Evolutionary conservation across 495 filamentous ascomycete genomes (phyloP), one percentile per base, ranked within the genome.

Genomic region (Aspergillus cristatus): DNA sequence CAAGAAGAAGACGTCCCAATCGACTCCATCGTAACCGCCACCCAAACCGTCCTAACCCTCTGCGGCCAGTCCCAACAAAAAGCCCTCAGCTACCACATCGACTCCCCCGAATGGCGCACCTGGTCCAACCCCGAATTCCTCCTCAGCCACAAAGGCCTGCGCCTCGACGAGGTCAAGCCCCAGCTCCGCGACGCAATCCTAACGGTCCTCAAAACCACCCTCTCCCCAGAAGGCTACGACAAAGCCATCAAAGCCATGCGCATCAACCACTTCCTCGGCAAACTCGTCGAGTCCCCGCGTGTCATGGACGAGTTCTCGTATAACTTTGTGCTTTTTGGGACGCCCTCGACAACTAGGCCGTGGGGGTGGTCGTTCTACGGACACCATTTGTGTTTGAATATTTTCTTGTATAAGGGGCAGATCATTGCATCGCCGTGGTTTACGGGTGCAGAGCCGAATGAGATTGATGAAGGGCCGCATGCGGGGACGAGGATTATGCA

Each of bases 361-460:
- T 88, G 82, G 82, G 83, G 82, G 20, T 85, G 70, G 54, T 72
- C 74, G 0, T 79, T 85, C 55, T 88, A 82, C 64, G 83, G 82
- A 14, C 82, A 88, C 57, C 83, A 88, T 44, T 63, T 86, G 5
- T 84, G 79, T 38, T 61, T 86, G 15, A 75, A 75, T 51, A 62
- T 84, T 26, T 80, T 86, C 47, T 59, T 84, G 20, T 65, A 75
- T 41, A 60, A 57, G 24, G 55, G 61, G 5, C 77, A 82, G 50
- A 72, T 82, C 35, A 58, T 85, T 17, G 65, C 80, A 11, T 70
- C 69, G 8, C 83, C 83, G 2, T 81, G 75, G 63, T 88, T 88
- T 58, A 80, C 76, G 1, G 83, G 83, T 34, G 82, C 83, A 1
- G 83, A 88, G 58, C 83, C 83, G 0, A 84, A 86, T 36, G 46